Conservation (phyloP, 2,329 filamentous ascomycete species). For the Phaeosphaeria sp. region DNA sequence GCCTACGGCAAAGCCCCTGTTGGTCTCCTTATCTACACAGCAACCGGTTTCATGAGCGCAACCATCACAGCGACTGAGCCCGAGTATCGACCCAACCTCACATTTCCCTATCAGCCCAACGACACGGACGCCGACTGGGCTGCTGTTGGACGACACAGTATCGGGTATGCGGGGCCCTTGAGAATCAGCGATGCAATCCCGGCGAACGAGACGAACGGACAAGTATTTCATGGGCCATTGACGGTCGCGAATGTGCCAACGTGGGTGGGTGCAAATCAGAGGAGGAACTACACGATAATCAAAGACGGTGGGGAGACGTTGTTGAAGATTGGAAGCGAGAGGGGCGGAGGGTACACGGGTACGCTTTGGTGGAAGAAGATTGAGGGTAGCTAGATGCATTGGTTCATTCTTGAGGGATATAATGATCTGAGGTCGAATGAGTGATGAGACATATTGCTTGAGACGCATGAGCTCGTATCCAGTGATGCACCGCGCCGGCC, state of each 20-base stretch:
- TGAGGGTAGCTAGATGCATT: not conserved
- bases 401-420: too few species aligned
- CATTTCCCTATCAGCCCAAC: constrained; percentile 26
- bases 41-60: constrained; percentile 33
- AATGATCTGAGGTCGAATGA: too few species aligned
- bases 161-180: constrained; percentile 36
- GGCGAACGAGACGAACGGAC: constrained; percentile 23
- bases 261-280: constrained; percentile 25
- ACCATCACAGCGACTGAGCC: constrained; percentile 37
- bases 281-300: constrained; percentile 33
- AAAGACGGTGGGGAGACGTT: constrained; percentile 19
- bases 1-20: constrained; percentile 30
- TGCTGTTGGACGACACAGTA: constrained; percentile 34
- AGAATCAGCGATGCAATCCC: constrained; percentile 20
- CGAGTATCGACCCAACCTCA: constrained; percentile 24
- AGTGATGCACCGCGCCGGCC: too few species aligned
- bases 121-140: constrained; percentile 38
- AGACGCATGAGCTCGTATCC: too few species aligned
- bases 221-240: constrained; percentile 37
- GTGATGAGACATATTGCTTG: not conserved
- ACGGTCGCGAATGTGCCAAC: constrained; percentile 33
- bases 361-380: constrained; percentile 34
- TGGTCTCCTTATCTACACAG: constrained; percentile 37
- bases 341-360: constrained; percentile 28
- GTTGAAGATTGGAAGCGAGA: constrained; percentile 32